Conservation (phyloP, 2,329 filamentous ascomycete genomes). For the Gliomastix tumulicola region DNA sequence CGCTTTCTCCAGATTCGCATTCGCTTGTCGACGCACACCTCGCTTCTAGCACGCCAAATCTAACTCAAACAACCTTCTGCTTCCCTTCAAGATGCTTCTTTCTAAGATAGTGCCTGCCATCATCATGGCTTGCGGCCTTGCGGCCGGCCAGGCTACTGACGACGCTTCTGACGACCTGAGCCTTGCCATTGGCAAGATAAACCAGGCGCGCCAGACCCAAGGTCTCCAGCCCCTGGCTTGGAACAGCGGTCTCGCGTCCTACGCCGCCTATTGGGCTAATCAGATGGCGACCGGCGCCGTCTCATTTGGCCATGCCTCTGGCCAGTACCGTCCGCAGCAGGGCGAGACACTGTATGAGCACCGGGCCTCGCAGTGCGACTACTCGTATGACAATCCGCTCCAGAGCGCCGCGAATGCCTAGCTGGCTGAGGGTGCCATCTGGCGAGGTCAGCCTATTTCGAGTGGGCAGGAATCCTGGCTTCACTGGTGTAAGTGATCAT, state of each 20-base stretch:
- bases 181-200: conserved; percentile 18
- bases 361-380: conserved; percentile 18
- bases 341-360: conserved; percentile 25
- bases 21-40: no score
- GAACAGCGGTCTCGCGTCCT: conserved; percentile 19
- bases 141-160: conserved; percentile 7
- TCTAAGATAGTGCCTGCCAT: conserved; percentile 4
- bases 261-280: conserved; percentile 24
- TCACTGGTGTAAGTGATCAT: conserved; percentile 24
- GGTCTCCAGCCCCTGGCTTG: conserved; percentile 17
- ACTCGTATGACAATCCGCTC: conserved; percentile 17
- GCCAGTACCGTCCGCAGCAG: conserved; percentile 19
- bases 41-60: no score
- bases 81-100: conserved; percentile 8
- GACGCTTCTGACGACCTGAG: conserved; percentile 17
- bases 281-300: conserved; percentile 19
- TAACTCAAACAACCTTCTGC: no score
- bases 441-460: conserved; percentile 18
- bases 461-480: conserved; percentile 24
- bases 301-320: conserved; percentile 21
- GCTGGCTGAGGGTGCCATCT: conserved; percentile 20
- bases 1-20: no score
- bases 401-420: conserved; percentile 19
- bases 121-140: conserved; percentile 4
- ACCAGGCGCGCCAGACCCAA: conserved; percentile 19